Base-by-base conservation (phyloP, 495 filamentous ascomycete genomes). In the Talaromyces nanjingensis region DNA sequence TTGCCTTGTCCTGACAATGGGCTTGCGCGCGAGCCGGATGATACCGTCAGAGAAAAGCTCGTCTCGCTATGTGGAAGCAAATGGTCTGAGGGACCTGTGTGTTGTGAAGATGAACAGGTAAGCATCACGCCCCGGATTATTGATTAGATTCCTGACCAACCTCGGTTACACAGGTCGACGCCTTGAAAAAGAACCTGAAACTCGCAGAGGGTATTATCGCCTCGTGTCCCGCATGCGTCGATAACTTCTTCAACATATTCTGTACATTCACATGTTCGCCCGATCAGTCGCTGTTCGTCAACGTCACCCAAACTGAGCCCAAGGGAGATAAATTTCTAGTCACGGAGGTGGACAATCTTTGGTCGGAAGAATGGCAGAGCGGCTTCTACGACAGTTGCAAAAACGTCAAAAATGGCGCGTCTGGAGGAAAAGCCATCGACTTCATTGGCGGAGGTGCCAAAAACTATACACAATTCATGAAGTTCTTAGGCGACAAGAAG, bases 201-300 rank as follows among this genome's bases (percentile, higher is more conserved):
- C 89, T 89, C n/a, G 93, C 91, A 1, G 90, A 93, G 69, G 81
- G 86, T 60, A 88, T 98, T 65, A 97, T 98, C 71, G 83, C 90
- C 31, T 88, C 91, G 24, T 98, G 94, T 76, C 94, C 94, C 12
- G 94, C 94, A 27, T 98, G 94, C 81, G 92, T 91, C 76, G 87
- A 89, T 60, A 98, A 98, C 77, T 98, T 98, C 76, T 97, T 89
- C 82, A 92, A 98, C 79, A 84, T 96, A 53, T 98, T 98, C 70
- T 98, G 94, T 77, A 92, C 91, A 4, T 96, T 98, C 67, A 97
- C 92, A 20, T 98, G 94, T 79, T 98, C 96, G 9, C 93, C 96
- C 8, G 88, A 98, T 70, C 94, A 98, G 73, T 96, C 91, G 4
- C 81, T 97, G 1, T 98, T 98, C 69, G 78, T 98, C 70, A 98